These are phyloP conservation scores for Trametes maxima DNA, from an alignment of 768 basidiomycete genomes.

Conservation along the genomic window DNA sequence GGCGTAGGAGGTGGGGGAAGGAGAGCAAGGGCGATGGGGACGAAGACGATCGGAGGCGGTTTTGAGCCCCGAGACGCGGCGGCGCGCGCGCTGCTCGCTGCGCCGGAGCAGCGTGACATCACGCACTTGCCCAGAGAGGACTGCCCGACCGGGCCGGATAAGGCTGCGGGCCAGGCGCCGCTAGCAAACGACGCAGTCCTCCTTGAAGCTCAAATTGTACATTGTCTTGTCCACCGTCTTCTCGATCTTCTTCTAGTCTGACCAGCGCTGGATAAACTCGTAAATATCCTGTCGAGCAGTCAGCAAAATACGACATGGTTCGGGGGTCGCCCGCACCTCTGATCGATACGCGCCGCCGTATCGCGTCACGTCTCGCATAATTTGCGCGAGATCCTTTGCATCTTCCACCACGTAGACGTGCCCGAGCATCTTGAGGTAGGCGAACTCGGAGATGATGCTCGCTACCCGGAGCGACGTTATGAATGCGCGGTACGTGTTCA, in stretches of 20 bases:
- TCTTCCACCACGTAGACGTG: conserved; percentile 96
- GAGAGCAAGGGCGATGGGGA: not conserved
- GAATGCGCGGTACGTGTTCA: conserved; percentile 92
- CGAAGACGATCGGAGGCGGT: not conserved
- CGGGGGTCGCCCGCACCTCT: conserved; percentile 56
- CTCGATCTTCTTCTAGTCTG: conserved; percentile 99
- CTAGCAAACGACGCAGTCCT: conserved; percentile 64
- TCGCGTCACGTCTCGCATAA: conserved; percentile 91
- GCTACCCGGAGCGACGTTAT: conserved; percentile 81
- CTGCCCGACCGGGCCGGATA: too few species aligned
- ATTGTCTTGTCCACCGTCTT: conserved; percentile 94
- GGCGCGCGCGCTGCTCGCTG: conserved; percentile 1
- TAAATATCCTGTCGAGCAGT: conserved; percentile 72
- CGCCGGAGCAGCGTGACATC: conserved; percentile 14
- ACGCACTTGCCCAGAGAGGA: not conserved
- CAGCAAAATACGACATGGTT: not conserved
- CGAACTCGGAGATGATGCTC: conserved; percentile 85
- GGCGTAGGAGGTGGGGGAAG: not conserved
- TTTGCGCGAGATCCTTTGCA: conserved; percentile 94
- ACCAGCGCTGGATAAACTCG: conserved; percentile 91
- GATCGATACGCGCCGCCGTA: conserved; percentile 95
- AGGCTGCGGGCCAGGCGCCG: not conserved
- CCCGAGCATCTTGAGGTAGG: conserved; percentile 95
- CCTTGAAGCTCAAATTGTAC: conserved; percentile 92
- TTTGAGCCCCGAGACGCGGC: not conserved